phyloP scores from a whole-genome alignment of 768 basidiomycete species.

The Lentinula detonsa region DNA sequence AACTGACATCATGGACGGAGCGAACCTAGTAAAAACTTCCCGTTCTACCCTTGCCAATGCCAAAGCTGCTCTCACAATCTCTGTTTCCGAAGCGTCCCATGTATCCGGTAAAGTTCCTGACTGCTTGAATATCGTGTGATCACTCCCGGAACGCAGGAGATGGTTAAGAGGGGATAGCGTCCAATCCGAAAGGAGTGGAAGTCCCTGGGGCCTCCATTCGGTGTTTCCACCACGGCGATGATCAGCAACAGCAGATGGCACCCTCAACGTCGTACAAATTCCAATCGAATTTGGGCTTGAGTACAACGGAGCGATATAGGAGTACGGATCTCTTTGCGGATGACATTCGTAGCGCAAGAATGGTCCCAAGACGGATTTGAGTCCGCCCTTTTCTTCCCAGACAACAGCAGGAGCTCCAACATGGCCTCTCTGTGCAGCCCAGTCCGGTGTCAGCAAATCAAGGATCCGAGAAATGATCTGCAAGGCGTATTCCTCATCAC shows the following conservation, averaged over 20 bases:
- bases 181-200: slow-evolving; percentile 61
- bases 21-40: slow-evolving; percentile 32
- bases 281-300: slow-evolving; percentile 51
- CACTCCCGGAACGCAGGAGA: slow-evolving; percentile 68
- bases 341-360: slow-evolving; percentile 49
- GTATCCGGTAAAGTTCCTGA: slow-evolving; percentile 42
- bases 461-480: slow-evolving; percentile 35
- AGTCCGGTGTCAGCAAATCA: slow-evolving; percentile 30
- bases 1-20: slow-evolving; percentile 6
- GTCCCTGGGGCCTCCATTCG: slow-evolving; percentile 23
- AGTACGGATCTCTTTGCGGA: slow-evolving; percentile 16
- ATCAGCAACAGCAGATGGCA: slow-evolving; percentile 16
- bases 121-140: slow-evolving; percentile 58
- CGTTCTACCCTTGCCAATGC: slow-evolving; percentile 49
- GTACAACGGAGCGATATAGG: slow-evolving; percentile 41
- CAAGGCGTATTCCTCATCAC: slow-evolving; percentile 63
- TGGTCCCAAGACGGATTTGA: slow-evolving; percentile 43
- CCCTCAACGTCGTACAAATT: slow-evolving; percentile 48
- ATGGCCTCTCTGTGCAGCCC: slow-evolving; percentile 30
- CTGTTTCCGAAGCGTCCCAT: slow-evolving; percentile 79
- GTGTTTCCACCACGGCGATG: slow-evolving; percentile 7
- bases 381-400: slow-evolving; percentile 43
- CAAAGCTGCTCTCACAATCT: slow-evolving; percentile 66
- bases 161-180: slow-evolving; percentile 64
- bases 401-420: slow-evolving; percentile 26